A percentile compares a stretch with the other conserved stretches of the same genome.
These are phyloP conservation scores for Coniella lustricola DNA, from an alignment of 2,329 filamentous ascomycete genomes.

Conservation along the genomic window DNA sequence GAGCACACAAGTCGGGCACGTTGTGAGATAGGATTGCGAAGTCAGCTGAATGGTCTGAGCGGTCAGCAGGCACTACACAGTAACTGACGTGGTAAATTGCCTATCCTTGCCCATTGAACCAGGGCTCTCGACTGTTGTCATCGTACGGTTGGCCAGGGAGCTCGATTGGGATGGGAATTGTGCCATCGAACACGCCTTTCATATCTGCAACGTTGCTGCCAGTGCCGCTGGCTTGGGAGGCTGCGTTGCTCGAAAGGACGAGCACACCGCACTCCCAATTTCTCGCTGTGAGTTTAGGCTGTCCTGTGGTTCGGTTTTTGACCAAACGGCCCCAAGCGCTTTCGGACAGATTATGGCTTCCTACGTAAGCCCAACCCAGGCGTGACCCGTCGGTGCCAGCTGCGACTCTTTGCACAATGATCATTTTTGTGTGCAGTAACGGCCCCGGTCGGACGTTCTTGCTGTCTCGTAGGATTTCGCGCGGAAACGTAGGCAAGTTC, in stretches of 20 bases:
- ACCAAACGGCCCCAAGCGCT: slow-evolving; percentile 80
- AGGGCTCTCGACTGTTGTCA: slow-evolving; percentile 20
- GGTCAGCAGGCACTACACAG: too few relatives aligned
- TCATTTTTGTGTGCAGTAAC: slow-evolving; percentile 82
- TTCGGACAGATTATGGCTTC: slow-evolving; percentile 87
- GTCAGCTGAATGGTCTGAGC: too few relatives aligned
- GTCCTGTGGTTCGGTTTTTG: slow-evolving; percentile 58
- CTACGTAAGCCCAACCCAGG: slow-evolving; percentile 72
- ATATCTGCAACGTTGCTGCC: slow-evolving; percentile 4
- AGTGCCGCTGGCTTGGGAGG: slow-evolving; percentile 12
- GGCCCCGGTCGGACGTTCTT: slow-evolving; percentile 63
- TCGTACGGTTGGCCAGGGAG: slow-evolving; percentile 47
- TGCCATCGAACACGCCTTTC: slow-evolving; percentile 44
- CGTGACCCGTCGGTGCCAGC: slow-evolving; percentile 13
- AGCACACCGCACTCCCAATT: slow-evolving; percentile 97
- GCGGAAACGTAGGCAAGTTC: slow-evolving; percentile 62
- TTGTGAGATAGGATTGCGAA: too few relatives aligned
- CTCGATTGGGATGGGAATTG: slow-evolving; percentile 58
- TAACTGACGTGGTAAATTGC: background rate
- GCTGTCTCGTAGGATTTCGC: slow-evolving; percentile 65
- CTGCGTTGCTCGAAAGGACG: slow-evolving; percentile 44
- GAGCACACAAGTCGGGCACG: too few relatives aligned
- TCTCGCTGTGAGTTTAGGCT: slow-evolving; percentile 70
- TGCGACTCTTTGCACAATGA: slow-evolving; percentile 37
- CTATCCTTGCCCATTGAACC: slow-evolving; percentile 5